phyloP scores from a whole-genome alignment of 2,329 filamentous ascomycete species.

The Colletotrichum orbiculare region DNA sequence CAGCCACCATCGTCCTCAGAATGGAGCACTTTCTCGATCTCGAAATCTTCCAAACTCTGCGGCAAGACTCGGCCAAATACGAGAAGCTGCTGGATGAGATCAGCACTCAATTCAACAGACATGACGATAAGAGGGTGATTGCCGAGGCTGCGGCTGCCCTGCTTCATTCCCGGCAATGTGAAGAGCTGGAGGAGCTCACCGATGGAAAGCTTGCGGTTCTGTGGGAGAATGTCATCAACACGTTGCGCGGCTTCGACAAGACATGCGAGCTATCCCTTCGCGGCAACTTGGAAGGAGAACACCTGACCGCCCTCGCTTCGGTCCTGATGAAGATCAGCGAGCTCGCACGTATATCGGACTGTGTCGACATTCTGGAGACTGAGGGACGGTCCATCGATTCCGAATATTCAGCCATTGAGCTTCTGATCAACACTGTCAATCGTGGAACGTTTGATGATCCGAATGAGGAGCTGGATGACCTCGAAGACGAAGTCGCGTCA shows the following conservation, averaged over 20 bases:
- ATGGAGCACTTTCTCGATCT: slow-evolving; percentile 89
- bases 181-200: slow-evolving; percentile 88
- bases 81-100: slow-evolving; percentile 88
- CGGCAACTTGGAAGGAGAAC: slow-evolving; percentile 72
- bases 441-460: slow-evolving; percentile 78
- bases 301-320: slow-evolving; percentile 77
- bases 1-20: slow-evolving; percentile 85
- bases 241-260: slow-evolving; percentile 77
- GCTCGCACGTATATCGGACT: slow-evolving; percentile 82
- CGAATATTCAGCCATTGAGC: slow-evolving; percentile 68
- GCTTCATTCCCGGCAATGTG: slow-evolving; percentile 85
- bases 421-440: slow-evolving; percentile 77
- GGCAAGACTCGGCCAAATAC: slow-evolving; percentile 86
- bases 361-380: slow-evolving; percentile 78
- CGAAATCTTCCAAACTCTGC: slow-evolving; percentile 87
- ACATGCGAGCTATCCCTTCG: slow-evolving; percentile 78
- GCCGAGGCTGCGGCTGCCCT: slow-evolving; percentile 86
- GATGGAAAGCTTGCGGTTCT: slow-evolving; percentile 82
- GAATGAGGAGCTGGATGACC: slow-evolving; percentile 76
- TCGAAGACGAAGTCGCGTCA: slow-evolving; percentile 82
- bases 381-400: slow-evolving; percentile 61
- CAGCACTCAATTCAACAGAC: slow-evolving; percentile 92
- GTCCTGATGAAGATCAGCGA: slow-evolving; percentile 84
- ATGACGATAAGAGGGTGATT: slow-evolving; percentile 86
- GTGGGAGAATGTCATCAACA: slow-evolving; percentile 86